Evolutionary conservation across 768 basidiomycete genomes (phyloP).

Genomic region (Pleurotus tuber-regium): DNA sequence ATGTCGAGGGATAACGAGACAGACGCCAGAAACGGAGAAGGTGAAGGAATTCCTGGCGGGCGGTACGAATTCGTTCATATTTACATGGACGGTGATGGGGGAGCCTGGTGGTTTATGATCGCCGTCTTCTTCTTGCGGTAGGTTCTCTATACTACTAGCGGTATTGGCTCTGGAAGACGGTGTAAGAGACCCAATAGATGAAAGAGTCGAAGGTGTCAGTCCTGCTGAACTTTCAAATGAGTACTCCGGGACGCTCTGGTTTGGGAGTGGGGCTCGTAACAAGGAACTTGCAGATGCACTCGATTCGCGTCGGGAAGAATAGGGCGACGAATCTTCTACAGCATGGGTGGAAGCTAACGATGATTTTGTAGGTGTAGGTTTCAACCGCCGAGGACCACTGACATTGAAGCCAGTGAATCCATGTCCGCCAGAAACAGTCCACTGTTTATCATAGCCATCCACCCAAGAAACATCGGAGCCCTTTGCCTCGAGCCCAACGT

Average conservation of each 20-base stretch:
- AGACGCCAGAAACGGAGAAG: conserved; percentile 63
- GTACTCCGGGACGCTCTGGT: conserved; percentile 61
- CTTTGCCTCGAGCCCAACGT: conserved; percentile 66
- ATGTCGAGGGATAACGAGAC: conserved; percentile 53
- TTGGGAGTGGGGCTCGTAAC: conserved; percentile 72
- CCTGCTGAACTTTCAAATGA: conserved; percentile 64
- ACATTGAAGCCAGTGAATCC: conserved; percentile 75
- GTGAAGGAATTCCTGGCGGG: conserved; percentile 63
- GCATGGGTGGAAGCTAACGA: conserved; percentile 14
- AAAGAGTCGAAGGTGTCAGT: conserved; percentile 35
- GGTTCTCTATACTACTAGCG: conserved; percentile 17
- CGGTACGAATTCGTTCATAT: conserved; percentile 74
- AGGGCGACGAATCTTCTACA: conserved; percentile 9
- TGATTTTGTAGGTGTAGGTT: conserved; percentile 19
- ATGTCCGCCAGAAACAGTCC: conserved; percentile 60
- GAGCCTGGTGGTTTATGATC: conserved; percentile 43
- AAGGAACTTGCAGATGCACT: conserved; percentile 59
- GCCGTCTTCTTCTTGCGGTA: conserved; percentile 7
- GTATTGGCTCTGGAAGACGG: conserved; percentile 32
- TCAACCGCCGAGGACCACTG: conserved; percentile 34
- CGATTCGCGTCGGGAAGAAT: conserved; percentile 36
- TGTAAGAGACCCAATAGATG: conserved; percentile 48
- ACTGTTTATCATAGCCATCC: conserved; percentile 44
- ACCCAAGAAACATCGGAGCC: conserved; percentile 72
- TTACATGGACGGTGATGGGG: conserved; percentile 72